phyloP scores from a whole-genome alignment of 1,284 basidiomycete species.

The Puccinia triticina region DNA sequence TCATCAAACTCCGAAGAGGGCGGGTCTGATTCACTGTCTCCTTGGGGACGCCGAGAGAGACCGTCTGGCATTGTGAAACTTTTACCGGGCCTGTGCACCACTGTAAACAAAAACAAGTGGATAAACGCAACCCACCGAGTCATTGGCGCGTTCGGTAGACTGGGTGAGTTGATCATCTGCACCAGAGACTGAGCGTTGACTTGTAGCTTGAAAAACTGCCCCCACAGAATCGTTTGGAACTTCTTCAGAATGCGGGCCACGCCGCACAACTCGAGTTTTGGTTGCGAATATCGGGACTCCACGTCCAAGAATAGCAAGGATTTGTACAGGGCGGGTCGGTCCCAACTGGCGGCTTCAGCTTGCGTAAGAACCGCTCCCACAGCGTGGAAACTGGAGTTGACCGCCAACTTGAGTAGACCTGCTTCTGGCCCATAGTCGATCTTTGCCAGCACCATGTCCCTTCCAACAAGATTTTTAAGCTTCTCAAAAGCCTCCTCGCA shows the following conservation, averaged over 20 bases:
- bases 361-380: slow-evolving; percentile 11
- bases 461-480: slow-evolving; percentile 16
- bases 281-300: too few relatives aligned
- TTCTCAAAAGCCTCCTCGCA: slow-evolving; percentile 12
- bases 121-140: too few relatives aligned
- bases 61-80: slow-evolving; percentile 13
- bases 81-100: not conserved
- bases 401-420: not conserved
- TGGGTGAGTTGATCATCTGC: slow-evolving; percentile 8
- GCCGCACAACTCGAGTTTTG: too few relatives aligned
- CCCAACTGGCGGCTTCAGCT: not conserved
- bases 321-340: too few relatives aligned
- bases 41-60: not conserved
- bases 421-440: not conserved
- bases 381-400: slow-evolving; percentile 34
- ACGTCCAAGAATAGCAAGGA: too few relatives aligned
- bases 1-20: too few relatives aligned
- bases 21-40: not conserved
- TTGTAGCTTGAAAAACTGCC: too few relatives aligned
- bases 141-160: slow-evolving; percentile 22
- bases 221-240: not conserved
- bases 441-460: slow-evolving; percentile 3
- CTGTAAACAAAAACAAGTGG: too few relatives aligned
- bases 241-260: too few relatives aligned
- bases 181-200: slow-evolving; percentile 1